Conservation (phyloP, 2,329 filamentous ascomycete genomes). For the Tolypocladium sp. region DNA sequence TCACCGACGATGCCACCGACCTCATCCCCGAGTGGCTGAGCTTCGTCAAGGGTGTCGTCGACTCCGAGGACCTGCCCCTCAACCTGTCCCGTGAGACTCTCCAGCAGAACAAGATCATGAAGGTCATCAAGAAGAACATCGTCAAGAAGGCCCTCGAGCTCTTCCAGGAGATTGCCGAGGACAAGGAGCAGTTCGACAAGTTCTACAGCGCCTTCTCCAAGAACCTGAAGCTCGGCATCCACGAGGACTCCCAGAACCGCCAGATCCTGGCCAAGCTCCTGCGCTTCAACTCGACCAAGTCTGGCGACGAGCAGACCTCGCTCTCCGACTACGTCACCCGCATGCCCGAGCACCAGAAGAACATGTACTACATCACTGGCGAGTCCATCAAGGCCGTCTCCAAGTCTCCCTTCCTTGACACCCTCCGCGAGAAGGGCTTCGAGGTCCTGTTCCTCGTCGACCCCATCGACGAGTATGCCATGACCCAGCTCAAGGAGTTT, state of each 20-base stretch:
- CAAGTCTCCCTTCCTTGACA: conserved; percentile 98
- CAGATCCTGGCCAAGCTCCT: conserved; percentile 89
- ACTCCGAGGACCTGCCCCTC: conserved; percentile 98
- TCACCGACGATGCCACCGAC: conserved; percentile 98
- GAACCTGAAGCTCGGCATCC: conserved; percentile 99
- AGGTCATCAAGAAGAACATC: conserved; percentile 99
- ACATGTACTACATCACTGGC: conserved; percentile 99
- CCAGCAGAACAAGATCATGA: conserved; percentile 99
- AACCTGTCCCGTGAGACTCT: conserved; percentile 99
- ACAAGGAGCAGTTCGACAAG: conserved; percentile 99
- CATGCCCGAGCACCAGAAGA: conserved; percentile 99
- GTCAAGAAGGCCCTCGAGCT: conserved; percentile 99
- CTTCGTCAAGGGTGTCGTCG: conserved; percentile 99
- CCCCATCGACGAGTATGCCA: conserved; percentile 98
- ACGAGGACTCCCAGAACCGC: conserved; percentile 99
- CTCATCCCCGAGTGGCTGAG: conserved; percentile 98
- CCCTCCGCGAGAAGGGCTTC: conserved; percentile 98
- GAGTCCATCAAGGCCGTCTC: conserved; percentile 97
- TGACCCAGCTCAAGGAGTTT: conserved; percentile 99
- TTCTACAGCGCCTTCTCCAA: conserved; percentile 99
- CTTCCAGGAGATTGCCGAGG: conserved; percentile 97
- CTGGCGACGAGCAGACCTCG: conserved; percentile 89
- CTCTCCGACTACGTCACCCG: conserved; percentile 96
- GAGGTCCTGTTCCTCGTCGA: conserved; percentile 99
- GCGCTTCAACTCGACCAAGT: conserved; percentile 98